These are phyloP conservation scores for Jamesozyma lodderae DNA, from an alignment of 805 yeast species.

Conservation along the genomic window DNA sequence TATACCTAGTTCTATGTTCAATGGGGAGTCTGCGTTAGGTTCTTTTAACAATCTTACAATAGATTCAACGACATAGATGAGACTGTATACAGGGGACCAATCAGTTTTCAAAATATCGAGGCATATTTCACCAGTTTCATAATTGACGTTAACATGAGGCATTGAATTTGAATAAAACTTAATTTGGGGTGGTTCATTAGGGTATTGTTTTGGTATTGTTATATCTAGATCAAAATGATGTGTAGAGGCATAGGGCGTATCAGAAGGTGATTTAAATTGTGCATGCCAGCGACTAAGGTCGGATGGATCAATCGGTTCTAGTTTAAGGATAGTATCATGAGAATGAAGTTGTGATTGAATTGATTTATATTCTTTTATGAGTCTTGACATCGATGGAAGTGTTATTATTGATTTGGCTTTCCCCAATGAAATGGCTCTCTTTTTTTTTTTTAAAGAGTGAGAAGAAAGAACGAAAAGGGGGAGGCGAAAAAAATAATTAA, in stretches of 20 bases:
- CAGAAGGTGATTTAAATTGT: conserved; percentile 41
- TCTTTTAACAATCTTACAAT: conserved; percentile 47
- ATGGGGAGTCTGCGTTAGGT: conserved; percentile 66
- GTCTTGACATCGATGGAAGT: conserved; percentile 8
- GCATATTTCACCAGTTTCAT: conserved; percentile 59
- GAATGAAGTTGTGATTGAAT: conserved; percentile 2
- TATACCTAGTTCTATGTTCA: conserved; percentile 62
- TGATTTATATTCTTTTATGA: conserved; percentile 15
- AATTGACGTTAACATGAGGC: conserved; percentile 43
- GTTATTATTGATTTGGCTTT: background rate
- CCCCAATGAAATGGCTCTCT: conserved; percentile 4
- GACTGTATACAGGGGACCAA: conserved; percentile 74
- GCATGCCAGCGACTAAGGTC: conserved; percentile 47
- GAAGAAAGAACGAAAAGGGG: background rate
- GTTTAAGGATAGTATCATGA: conserved; percentile 19
- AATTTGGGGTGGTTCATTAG: conserved; percentile 49
- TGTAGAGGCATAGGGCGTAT: conserved; percentile 40
- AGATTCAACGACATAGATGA: conserved; percentile 47
- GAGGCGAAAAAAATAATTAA: background rate
- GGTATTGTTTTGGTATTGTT: conserved; percentile 41
- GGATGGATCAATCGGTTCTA: conserved; percentile 35
- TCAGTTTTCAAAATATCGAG: conserved; percentile 47
- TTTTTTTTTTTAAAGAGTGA: background rate
- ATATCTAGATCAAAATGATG: conserved; percentile 46
- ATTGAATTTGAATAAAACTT: conserved; percentile 34